phyloP scores from a whole-genome alignment of 2,329 filamentous ascomycete genomes.

The Harringtonia aguacate region DNA sequence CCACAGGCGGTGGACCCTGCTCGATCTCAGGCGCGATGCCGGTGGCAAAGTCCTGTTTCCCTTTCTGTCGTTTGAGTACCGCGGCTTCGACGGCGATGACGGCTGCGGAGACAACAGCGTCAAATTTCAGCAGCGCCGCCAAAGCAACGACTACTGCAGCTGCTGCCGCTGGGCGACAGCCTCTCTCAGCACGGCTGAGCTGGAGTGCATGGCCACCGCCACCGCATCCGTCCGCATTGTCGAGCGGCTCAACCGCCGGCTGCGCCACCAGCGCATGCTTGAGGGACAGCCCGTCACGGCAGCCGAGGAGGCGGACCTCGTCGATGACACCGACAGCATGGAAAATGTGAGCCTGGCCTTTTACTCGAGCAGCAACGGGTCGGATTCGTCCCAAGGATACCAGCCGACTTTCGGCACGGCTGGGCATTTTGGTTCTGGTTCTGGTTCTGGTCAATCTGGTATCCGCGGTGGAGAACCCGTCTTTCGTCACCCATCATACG shows the following conservation, averaged over 20 bases:
- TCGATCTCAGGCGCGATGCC: not conserved
- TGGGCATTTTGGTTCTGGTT: too few relatives aligned
- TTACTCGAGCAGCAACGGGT: too few relatives aligned
- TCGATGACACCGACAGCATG: not conserved
- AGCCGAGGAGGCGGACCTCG: not conserved
- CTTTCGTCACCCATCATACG: too few relatives aligned
- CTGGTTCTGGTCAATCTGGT: too few relatives aligned
- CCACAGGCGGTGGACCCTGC: not conserved
- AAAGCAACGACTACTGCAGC: not conserved
- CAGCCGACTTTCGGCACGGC: too few relatives aligned
- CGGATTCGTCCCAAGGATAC: not conserved
- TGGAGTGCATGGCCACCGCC: slow-evolving; percentile 1
- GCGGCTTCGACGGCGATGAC: not conserved
- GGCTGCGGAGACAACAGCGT: not conserved
- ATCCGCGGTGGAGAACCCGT: too few relatives aligned
- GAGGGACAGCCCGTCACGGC: not conserved
- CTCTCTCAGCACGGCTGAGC: not conserved
- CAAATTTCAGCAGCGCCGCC: not conserved
- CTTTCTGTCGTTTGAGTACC: not conserved
- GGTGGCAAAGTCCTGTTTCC: not conserved
- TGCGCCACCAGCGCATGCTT: not conserved
- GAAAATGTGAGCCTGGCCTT: not conserved
- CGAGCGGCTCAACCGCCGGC: not conserved
- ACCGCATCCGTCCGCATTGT: not conserved
- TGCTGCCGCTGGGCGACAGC: not conserved